These are phyloP conservation scores for Camillea tinctor DNA, from an alignment of 2,329 filamentous ascomycete genomes.

Conservation along the genomic window DNA sequence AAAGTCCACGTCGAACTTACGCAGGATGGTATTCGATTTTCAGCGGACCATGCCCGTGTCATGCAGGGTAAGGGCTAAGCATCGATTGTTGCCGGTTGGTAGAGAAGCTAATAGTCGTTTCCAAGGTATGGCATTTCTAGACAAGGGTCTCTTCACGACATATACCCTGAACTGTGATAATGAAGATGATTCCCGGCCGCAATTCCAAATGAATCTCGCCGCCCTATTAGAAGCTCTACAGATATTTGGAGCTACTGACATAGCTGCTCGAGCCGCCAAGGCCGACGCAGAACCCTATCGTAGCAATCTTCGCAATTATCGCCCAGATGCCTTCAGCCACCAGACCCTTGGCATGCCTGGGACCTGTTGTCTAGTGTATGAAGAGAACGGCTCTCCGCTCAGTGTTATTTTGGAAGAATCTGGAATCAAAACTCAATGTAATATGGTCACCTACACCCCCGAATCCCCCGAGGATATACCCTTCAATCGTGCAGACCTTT, in stretches of 20 bases:
- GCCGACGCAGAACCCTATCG: conserved; percentile 60
- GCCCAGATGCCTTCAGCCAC: conserved; percentile 76
- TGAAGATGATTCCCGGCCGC: conserved; percentile 53
- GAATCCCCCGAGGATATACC: conserved; percentile 79
- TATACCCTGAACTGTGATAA: conserved; percentile 66
- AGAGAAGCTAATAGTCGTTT: conserved; percentile 9
- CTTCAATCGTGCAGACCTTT: conserved; percentile 74
- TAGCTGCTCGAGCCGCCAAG: conserved; percentile 56
- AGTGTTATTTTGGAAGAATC: conserved; percentile 84
- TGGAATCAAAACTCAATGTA: conserved; percentile 84
- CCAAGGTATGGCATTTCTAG: conserved; percentile 74
- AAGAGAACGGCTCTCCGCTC: conserved; percentile 71
- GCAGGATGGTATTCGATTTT: conserved; percentile 81
- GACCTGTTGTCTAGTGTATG: conserved; percentile 81
- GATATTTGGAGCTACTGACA: conserved; percentile 86
- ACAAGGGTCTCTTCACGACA: conserved; percentile 83
- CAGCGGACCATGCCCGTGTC: conserved; percentile 81
- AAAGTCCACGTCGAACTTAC: conserved; percentile 71
- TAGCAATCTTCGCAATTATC: conserved; percentile 60
- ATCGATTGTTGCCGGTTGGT: conserved; percentile 3
- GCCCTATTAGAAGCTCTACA: conserved; percentile 91
- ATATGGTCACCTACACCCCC: conserved; percentile 83
- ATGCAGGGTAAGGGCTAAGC: conserved; percentile 70
- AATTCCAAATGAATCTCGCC: conserved; percentile 83
- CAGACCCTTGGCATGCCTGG: conserved; percentile 81